Evolutionary conservation across 1,284 basidiomycete species (phyloP).

Genomic region (Trichosporon faecale): DNA sequence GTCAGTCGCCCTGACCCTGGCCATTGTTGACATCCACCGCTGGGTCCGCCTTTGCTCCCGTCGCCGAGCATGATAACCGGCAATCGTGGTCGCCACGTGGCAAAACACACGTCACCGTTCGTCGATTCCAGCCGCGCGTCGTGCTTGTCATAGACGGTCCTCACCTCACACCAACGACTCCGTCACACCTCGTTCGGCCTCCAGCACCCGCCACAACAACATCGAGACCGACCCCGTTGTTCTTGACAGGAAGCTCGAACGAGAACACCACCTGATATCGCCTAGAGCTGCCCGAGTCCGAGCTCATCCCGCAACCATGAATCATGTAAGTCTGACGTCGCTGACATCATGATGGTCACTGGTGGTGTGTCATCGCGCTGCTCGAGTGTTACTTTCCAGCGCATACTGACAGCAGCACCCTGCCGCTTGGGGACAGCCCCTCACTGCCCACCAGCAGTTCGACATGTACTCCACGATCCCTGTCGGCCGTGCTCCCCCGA

Average conservation of each 20-base stretch:
- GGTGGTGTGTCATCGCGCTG: background rate
- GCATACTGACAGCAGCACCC: conserved; percentile 39
- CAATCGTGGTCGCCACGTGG: background rate
- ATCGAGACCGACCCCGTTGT: background rate
- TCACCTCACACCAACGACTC: background rate
- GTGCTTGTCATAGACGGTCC: conserved; percentile 11
- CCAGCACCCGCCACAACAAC: background rate
- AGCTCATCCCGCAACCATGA: conserved; percentile 20
- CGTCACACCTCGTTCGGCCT: background rate
- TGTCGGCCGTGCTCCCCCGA: conserved; percentile 19
- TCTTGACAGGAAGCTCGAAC: background rate
- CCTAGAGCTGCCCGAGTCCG: background rate
- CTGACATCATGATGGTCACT: background rate
- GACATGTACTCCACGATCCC: conserved; percentile 45
- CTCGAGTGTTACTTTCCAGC: background rate
- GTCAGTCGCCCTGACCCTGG: conserved; percentile 14
- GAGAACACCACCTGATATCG: background rate
- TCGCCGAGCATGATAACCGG: background rate
- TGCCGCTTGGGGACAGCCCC: conserved; percentile 48
- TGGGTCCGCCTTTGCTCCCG: background rate
- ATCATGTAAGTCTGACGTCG: conserved; percentile 28
- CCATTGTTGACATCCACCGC: conserved; percentile 14
- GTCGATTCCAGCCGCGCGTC: conserved; percentile 19
- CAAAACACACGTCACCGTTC: conserved; percentile 13
- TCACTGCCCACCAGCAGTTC: conserved; percentile 41